Evolutionary conservation across 2,329 filamentous ascomycete genomes (phyloP).

Genomic region (Diaporthe humulicola): DNA sequence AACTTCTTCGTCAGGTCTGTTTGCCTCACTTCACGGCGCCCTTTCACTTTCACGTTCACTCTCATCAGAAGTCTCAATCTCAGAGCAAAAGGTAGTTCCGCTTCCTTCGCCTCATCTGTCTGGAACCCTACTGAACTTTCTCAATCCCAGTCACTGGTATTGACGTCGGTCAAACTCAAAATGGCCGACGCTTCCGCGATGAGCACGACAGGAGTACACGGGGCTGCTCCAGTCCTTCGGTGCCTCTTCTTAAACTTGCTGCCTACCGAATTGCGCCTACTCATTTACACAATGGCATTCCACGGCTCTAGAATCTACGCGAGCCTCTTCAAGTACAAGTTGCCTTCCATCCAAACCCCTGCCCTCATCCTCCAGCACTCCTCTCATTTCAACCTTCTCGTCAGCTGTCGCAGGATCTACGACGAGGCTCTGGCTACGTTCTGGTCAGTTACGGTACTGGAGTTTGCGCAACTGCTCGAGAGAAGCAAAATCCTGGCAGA

Average conservation of each 20-base stretch:
- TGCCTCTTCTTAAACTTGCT: background rate
- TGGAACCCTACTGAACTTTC: background rate
- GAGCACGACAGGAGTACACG: too few relatives aligned
- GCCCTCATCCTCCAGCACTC: background rate
- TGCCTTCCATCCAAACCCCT: too few relatives aligned
- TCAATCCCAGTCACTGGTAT: background rate
- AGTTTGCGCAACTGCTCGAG: background rate
- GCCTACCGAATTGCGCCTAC: background rate
- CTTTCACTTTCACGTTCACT: background rate
- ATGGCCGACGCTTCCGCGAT: background rate
- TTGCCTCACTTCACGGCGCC: too few relatives aligned
- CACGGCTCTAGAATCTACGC: background rate
- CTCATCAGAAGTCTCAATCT: background rate
- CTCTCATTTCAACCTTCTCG: background rate
- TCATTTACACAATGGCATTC: background rate
- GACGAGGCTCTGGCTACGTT: background rate
- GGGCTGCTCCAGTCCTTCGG: background rate
- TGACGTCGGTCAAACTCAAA: background rate
- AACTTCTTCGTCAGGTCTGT: too few relatives aligned
- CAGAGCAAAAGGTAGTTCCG: background rate
- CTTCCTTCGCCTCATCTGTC: too few relatives aligned
- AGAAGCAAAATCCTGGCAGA: background rate
- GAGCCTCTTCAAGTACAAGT: background rate
- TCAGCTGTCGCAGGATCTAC: background rate
- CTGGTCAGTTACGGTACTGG: background rate